Conservation (phyloP, 495 filamentous ascomycete species). For the Podospora australis region DNA sequence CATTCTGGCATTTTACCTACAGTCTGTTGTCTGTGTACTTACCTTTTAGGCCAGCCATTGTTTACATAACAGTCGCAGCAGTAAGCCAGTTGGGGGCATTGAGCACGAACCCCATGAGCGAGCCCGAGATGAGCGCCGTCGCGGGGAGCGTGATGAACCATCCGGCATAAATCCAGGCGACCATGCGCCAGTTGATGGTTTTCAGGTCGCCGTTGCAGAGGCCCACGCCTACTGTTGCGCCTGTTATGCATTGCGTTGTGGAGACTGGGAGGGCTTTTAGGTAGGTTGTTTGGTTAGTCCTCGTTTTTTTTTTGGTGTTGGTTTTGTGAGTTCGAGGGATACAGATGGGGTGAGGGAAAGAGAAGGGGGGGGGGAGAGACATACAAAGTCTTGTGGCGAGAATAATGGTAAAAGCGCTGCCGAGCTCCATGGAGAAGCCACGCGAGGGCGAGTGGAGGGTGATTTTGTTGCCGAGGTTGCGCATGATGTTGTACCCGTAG, state of each 20-base stretch:
- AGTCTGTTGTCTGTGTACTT: neutral
- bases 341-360: too few relatives aligned
- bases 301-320: too few relatives aligned
- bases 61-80: neutral
- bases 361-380: neutral
- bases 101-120: constrained; percentile 51
- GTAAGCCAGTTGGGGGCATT: constrained; percentile 41
- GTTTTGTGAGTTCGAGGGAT: too few relatives aligned
- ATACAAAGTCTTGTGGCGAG: constrained; percentile 47
- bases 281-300: too few relatives aligned
- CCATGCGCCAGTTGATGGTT: constrained; percentile 55
- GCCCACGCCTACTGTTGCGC: constrained; percentile 56
- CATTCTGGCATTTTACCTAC: too few relatives aligned
- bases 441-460: constrained; percentile 62
- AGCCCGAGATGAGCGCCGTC: constrained; percentile 49
- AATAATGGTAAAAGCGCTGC: constrained; percentile 60
- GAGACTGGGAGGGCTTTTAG: constrained; percentile 52
- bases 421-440: constrained; percentile 64
- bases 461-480: constrained; percentile 62
- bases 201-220: constrained; percentile 51
- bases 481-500: constrained; percentile 68
- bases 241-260: constrained; percentile 57
- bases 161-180: constrained; percentile 49
- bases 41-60: neutral
- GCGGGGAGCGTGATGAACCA: constrained; percentile 55